Evolutionary conservation across 116 monocot species (phyloP), one percentile per base, ranked within the genome.

Genomic region (Phalaenopsis hybrid): DNA sequence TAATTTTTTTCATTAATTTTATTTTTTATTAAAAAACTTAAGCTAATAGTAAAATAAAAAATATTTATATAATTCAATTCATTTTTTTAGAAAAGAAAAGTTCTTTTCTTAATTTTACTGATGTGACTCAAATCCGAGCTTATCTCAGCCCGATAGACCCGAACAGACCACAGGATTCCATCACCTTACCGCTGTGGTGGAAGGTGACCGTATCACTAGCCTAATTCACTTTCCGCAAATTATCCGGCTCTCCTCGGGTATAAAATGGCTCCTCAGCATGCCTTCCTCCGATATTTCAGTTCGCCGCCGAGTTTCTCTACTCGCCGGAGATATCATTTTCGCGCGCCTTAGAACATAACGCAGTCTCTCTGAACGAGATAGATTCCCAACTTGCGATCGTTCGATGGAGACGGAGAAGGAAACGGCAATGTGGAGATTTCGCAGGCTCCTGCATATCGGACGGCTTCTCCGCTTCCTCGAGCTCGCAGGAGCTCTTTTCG

Each of bases 401-500:
- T 41, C 68, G 37, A 75, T 81, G 57, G 75, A 74, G 57, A 51
- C n/a, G 75, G 75, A 75, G 75, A 81, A 75, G 43, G 16, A 68
- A 7, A 83, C 52, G 5, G 65, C 31, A 11, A 67, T 17, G 18
- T 28, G 67, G 68, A 52, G 79, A 21, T 79, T 70, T 51, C 69
- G 57, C 72, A 31, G 52, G 13, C 5, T 48, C 11, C 57, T 9
- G 34, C 65, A 18, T 52, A 46, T 79, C 74, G 46, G 74, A 50
- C 44, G 46, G 4, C 74, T 80, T 18, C 46, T 84, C 75, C 84
- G 79, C 58, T 84, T 58, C 74, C 11, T 61, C 59, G 84, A 84
- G 61, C 23, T n/a, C 20, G 28, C 79, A 28, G 57, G 46, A 74
- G 67, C 49, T 58, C 10, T 79, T 73, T 16, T 68, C 59, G 58